phyloP scores from a whole-genome alignment of 2,329 filamentous ascomycete genomes.

The Talaromyces sp. region DNA sequence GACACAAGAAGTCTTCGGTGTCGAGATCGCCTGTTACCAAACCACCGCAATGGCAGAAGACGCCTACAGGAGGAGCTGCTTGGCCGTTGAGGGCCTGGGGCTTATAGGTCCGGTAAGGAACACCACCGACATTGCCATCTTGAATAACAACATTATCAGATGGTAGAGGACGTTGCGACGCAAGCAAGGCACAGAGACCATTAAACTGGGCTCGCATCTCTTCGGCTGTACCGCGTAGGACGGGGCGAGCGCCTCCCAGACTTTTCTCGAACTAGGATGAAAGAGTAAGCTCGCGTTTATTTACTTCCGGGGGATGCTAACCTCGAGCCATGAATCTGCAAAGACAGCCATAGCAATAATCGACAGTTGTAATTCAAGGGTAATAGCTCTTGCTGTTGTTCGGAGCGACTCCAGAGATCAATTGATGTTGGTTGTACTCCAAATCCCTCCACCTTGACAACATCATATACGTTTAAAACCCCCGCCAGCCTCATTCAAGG shows the following conservation, averaged over 20 bases:
- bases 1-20: constrained; percentile 38
- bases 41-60: constrained; percentile 38
- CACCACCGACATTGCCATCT: background rate
- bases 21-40: constrained; percentile 40
- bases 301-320: no score
- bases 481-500: no score
- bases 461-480: no score
- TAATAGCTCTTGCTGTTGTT: no score
- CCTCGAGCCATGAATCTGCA: no score
- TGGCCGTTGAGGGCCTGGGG: background rate
- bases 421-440: no score
- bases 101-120: background rate
- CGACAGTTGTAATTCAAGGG: no score
- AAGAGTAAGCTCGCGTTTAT: background rate
- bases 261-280: background rate
- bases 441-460: no score
- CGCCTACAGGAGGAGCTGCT: constrained; percentile 10
- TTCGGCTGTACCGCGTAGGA: background rate
- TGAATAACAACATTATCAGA: background rate
- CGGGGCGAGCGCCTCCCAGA: background rate
- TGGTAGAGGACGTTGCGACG: background rate
- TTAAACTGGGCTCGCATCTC: background rate
- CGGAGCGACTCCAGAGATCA: no score
- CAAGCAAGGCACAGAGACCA: background rate
- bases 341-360: no score